Evolutionary conservation across 2,329 filamentous ascomycete species (phyloP).

Genomic region (Stemphylium beticola): DNA sequence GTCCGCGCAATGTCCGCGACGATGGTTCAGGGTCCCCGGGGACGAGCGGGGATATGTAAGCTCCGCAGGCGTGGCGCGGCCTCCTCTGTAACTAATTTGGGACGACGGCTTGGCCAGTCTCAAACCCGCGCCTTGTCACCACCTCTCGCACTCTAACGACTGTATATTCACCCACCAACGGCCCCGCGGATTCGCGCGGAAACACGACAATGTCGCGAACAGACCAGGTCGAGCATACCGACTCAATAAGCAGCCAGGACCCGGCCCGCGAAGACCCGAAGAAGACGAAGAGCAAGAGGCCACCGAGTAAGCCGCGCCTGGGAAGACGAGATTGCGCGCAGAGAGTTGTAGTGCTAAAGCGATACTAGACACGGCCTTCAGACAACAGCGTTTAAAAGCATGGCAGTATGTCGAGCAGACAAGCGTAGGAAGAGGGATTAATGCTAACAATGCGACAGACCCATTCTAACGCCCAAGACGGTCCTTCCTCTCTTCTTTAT

Average conservation of each 20-base stretch:
- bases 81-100: constrained; percentile 30
- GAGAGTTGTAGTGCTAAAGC: constrained; percentile 27
- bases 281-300: constrained; percentile 87
- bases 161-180: constrained; percentile 21
- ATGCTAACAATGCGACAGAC: constrained; percentile 63
- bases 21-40: constrained; percentile 23
- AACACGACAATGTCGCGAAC: constrained; percentile 53
- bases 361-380: constrained; percentile 83
- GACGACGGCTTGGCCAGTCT: constrained; percentile 26
- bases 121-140: constrained; percentile 30
- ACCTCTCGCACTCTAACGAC: constrained; percentile 7
- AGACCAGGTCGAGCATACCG: constrained; percentile 50
- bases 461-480: constrained; percentile 93
- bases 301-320: constrained; percentile 71
- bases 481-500: constrained; percentile 90
- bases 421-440: not conserved
- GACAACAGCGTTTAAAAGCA: constrained; percentile 95
- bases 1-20: not conserved
- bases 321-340: constrained; percentile 10
- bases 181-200: constrained; percentile 42
- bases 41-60: constrained; percentile 21
- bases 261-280: constrained; percentile 50
- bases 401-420: constrained; percentile 78
- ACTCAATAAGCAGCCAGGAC: constrained; percentile 53
- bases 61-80: constrained; percentile 31